Evolutionary conservation across 257 asterid genomes (phyloP).

Genomic region (Solanum pinnatisectum): DNA sequence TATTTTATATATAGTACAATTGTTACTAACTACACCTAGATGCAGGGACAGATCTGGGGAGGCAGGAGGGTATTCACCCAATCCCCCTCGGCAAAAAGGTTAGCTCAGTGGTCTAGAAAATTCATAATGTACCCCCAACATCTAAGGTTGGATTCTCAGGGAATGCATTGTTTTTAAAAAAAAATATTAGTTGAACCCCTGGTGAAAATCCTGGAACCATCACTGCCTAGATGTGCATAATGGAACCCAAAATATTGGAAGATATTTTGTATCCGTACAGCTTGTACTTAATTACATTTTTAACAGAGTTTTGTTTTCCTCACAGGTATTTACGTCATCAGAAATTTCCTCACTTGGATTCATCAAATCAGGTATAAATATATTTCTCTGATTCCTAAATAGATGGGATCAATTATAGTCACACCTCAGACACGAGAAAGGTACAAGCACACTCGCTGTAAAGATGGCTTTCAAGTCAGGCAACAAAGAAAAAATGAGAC

Average conservation of each 20-base stretch:
- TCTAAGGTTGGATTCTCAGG: background rate
- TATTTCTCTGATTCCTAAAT: constrained; percentile 3
- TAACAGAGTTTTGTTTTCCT: background rate
- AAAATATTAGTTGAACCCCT: background rate
- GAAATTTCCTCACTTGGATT: constrained; percentile 12
- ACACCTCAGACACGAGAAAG: constrained; percentile 30
- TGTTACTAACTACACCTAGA: background rate
- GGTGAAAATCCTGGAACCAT: background rate
- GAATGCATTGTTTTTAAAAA: background rate
- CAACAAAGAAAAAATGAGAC: background rate
- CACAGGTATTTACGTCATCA: background rate
- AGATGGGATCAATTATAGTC: constrained; percentile 19
- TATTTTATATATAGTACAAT: background rate
- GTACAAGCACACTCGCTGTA: constrained; percentile 18
- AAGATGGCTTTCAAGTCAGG: constrained; percentile 7
- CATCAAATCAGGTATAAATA: background rate
- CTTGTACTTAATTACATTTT: background rate
- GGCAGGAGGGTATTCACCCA: background rate
- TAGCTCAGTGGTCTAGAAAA: background rate
- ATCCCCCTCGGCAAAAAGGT: background rate
- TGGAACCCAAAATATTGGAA: background rate
- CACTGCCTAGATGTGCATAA: background rate
- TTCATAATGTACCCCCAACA: background rate
- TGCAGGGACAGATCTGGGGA: background rate
- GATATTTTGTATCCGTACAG: background rate